phyloP scores from a whole-genome alignment of 2,329 filamentous ascomycete genomes.

The Phialemoniopsis sp. region DNA sequence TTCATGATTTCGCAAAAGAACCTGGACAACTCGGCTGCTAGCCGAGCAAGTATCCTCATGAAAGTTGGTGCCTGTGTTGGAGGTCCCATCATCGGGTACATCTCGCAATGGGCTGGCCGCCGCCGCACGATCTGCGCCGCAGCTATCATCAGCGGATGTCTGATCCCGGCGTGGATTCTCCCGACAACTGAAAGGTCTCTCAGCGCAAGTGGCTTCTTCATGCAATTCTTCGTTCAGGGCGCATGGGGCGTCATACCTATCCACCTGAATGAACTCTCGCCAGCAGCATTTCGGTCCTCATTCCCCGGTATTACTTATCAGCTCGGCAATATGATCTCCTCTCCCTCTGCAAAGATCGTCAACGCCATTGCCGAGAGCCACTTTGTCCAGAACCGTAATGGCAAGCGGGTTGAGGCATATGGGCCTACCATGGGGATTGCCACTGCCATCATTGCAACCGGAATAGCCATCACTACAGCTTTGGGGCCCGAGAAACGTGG shows the following conservation, averaged over 20 bases:
- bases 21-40: constrained; percentile 58
- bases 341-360: constrained; percentile 71
- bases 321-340: constrained; percentile 70
- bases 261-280: constrained; percentile 73
- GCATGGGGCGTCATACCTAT: constrained; percentile 76
- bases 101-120: constrained; percentile 71
- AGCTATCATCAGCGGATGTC: constrained; percentile 51
- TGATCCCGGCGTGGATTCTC: constrained; percentile 70
- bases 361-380: constrained; percentile 66
- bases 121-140: constrained; percentile 62
- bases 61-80: constrained; percentile 74
- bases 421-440: constrained; percentile 73
- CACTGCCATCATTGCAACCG: constrained; percentile 70
- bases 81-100: constrained; percentile 68
- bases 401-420: constrained; percentile 62
- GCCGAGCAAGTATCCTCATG: constrained; percentile 74
- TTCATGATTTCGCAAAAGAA: constrained; percentile 71
- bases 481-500: constrained; percentile 73
- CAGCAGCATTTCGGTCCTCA: constrained; percentile 68
- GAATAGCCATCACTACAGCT: constrained; percentile 64
- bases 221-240: constrained; percentile 72
- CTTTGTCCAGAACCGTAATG: constrained; percentile 48
- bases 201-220: constrained; percentile 61
- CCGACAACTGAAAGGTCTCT: constrained; percentile 55
- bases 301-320: constrained; percentile 73